Percentiles rank a stretch among this genome's conserved stretches.
Evolutionary conservation across 2,329 filamentous ascomycete species (phyloP).

Genomic region (Fulvia fulva): DNA sequence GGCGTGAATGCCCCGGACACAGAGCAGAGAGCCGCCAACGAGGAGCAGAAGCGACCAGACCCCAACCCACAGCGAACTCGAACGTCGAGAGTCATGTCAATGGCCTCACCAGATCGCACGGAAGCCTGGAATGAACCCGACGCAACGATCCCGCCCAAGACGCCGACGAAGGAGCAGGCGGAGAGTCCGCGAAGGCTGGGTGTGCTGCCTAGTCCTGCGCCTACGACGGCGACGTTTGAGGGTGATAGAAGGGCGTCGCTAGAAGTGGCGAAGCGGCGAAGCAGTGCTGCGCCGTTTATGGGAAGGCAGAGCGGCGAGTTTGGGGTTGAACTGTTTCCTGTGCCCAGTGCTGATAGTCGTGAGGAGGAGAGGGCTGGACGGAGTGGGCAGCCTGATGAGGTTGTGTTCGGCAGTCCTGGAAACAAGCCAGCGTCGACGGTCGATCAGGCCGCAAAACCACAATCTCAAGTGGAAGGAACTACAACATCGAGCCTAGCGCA

Average conservation of each 20-base stretch:
- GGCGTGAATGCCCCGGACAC: slow-evolving; percentile 1
- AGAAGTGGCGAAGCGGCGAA: slow-evolving; percentile 10
- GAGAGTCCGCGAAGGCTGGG: slow-evolving; percentile 22
- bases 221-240: slow-evolving; percentile 17
- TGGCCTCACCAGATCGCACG: slow-evolving; percentile 9
- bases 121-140: slow-evolving; percentile 27
- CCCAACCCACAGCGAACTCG: not conserved
- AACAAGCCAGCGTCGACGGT: not conserved
- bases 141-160: slow-evolving; percentile 18
- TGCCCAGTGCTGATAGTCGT: slow-evolving; percentile 2
- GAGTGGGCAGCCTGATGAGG: not conserved
- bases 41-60: not conserved
- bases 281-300: slow-evolving; percentile 4
- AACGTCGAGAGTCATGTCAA: slow-evolving; percentile 1
- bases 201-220: slow-evolving; percentile 30
- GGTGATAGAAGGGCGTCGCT: slow-evolving; percentile 8
- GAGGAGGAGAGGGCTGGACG: not conserved
- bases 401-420: not conserved
- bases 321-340: slow-evolving; percentile 1
- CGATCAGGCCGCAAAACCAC: not conserved
- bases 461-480: not conserved
- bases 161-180: slow-evolving; percentile 3
- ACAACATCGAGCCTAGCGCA: not conserved
- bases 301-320: not conserved
- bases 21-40: not conserved